Percentiles rank a stretch among this genome's conserved stretches.
phyloP scores from a whole-genome alignment of 208 protist species.

The Naegleria lovaniensis region DNA sequence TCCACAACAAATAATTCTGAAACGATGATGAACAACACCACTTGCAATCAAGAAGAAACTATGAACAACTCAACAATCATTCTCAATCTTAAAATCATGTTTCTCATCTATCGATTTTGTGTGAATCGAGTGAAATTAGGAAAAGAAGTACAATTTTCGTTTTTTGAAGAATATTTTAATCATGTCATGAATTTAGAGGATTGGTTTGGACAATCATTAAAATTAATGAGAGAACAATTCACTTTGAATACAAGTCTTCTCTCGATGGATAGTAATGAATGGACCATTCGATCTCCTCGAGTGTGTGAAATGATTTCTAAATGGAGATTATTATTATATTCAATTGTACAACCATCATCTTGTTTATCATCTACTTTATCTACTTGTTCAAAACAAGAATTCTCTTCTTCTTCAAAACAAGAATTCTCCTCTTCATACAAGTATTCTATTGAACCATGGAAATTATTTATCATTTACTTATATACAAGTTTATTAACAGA shows the following conservation, averaged over 20 bases:
- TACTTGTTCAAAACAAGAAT: too few relatives aligned
- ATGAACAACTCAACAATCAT: too few relatives aligned
- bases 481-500: background rate
- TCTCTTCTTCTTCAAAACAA: too few relatives aligned
- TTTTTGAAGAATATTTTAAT: background rate
- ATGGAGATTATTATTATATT: background rate
- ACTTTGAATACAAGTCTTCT: background rate
- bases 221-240: background rate
- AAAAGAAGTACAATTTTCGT: background rate
- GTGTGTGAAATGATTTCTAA: background rate
- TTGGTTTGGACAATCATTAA: background rate
- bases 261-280: background rate
- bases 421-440: too few relatives aligned
- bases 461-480: background rate
- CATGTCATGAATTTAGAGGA: background rate
- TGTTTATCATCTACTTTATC: too few relatives aligned
- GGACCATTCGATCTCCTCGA: background rate
- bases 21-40: too few relatives aligned
- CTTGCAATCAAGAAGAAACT: too few relatives aligned
- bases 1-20: too few relatives aligned
- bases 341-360: too few relatives aligned
- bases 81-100: background rate
- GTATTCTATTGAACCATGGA: background rate
- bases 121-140: background rate
- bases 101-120: background rate